Base-by-base conservation (phyloP, 129 eudicot genomes). In the Artemisia annua region DNA sequence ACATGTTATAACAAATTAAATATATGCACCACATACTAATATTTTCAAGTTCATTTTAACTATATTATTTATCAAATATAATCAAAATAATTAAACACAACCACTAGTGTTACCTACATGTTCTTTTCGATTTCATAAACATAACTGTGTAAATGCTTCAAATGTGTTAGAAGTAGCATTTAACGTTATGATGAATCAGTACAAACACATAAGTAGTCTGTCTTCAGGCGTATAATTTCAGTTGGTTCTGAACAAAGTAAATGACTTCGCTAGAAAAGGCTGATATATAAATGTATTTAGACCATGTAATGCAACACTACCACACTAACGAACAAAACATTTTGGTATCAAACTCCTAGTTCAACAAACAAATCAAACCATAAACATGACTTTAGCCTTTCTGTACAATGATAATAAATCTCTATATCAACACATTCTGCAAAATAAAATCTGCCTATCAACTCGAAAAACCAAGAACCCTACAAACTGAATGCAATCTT, bases 331-430 rank as follows among this genome's bases (percentile, higher is more conserved):
- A 44, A 57, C 57, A 72, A 72, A 60, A 24, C 58, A 46, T 72
- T 60, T 60, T 50, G 57, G 56, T 46, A 54, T 67, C 44, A 48
- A 26, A 65, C 14, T 43, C 53, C 69, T 22, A 71, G 24, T 48
- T 48, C 17, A 73, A 14, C 69, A 73, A 62, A 73, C 69, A 61
- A 63, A 48, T 39, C 70, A 63, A 74, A 63, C 71, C 78, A 74
- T 50, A 63, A 74, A 30, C 69, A 51, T 19, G 62, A 62, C 43
- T 73, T 20, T 28, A 32, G 49, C 63, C 14, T 16, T 63, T 63
- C 71, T 74, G 71, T 74, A 74, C 71, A 63, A n/a, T 15, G 63
- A 74, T 51, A 32, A 54, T 7, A 50, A 43, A 35, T 22, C 58
- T 70, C 46, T 63, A 50, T 73, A 61, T 63, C 50, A 63, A 74